A percentile compares a stretch with the other conserved stretches of the same genome.
Evolutionary conservation across 2,329 filamentous ascomycete genomes (phyloP).

Genomic region (Beauveria varroae): DNA sequence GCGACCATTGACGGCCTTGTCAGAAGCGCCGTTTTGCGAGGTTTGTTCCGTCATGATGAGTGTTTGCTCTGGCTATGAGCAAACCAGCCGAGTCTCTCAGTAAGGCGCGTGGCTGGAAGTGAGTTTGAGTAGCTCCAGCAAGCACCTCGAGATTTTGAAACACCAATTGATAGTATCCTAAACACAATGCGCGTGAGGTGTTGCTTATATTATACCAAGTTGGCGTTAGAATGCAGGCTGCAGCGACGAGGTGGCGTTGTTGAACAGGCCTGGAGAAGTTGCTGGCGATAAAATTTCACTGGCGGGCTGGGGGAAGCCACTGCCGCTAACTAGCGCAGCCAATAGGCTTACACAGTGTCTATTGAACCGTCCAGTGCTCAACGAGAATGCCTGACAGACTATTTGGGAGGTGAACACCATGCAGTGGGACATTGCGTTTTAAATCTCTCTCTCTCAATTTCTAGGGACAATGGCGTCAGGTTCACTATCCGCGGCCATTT

Average conservation of each 20-base stretch:
- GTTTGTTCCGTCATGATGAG: constrained; percentile 21
- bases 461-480: no score
- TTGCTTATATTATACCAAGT: neutral
- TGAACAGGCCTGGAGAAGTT: neutral
- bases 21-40: constrained; percentile 4
- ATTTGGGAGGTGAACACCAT: no score
- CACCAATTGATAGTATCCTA: neutral
- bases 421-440: no score
- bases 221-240: neutral
- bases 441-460: no score
- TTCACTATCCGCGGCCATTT: no score
- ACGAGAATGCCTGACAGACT: no score
- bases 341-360: constrained; percentile 10
- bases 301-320: neutral
- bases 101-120: neutral
- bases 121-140: neutral
- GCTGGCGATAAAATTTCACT: constrained; percentile 2
- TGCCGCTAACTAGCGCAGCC: constrained; percentile 4
- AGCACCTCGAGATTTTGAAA: neutral
- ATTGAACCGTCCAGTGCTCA: neutral
- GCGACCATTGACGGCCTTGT: neutral
- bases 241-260: neutral
- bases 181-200: neutral
- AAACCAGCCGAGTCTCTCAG: neutral
- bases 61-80: neutral